Percentiles rank a stretch among this genome's conserved stretches.
Conservation (phyloP, 2,329 filamentous ascomycete species). For the Sphaerulina musiva region DNA sequence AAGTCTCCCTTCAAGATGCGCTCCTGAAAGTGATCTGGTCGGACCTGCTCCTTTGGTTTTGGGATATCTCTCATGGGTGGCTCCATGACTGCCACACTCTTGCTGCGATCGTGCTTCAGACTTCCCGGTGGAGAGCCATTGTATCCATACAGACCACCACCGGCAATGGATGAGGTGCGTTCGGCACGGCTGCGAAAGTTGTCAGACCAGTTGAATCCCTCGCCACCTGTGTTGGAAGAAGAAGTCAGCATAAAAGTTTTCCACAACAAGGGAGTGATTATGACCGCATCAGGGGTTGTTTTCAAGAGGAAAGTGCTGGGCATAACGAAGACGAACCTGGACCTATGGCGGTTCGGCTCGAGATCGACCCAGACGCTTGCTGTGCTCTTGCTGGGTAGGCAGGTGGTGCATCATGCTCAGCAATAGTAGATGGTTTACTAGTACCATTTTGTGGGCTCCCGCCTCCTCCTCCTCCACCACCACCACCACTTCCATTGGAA, state of each 20-base stretch:
- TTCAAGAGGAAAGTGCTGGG: slow-evolving; percentile 10
- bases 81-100: slow-evolving; percentile 60
- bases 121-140: slow-evolving; percentile 21
- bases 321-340: slow-evolving; percentile 49
- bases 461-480: slow-evolving; percentile 26
- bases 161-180: slow-evolving; percentile 55
- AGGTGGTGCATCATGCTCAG: slow-evolving; percentile 17
- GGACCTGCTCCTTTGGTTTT: slow-evolving; percentile 52
- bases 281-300: slow-evolving; percentile 17
- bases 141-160: slow-evolving; percentile 43
- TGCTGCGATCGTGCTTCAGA: slow-evolving; percentile 58
- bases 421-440: slow-evolving; percentile 28
- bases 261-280: not conserved
- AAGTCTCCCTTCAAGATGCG: slow-evolving; percentile 96
- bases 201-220: slow-evolving; percentile 96
- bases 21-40: slow-evolving; percentile 89
- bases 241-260: slow-evolving; percentile 37
- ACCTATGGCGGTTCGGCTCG: slow-evolving; percentile 50
- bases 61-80: slow-evolving; percentile 44
- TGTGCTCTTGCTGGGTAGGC: slow-evolving; percentile 16
- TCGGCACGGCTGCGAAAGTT: slow-evolving; percentile 88
- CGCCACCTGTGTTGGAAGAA: slow-evolving; percentile 52
- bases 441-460: slow-evolving; percentile 32
- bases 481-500: slow-evolving; percentile 23
- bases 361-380: slow-evolving; percentile 39